Conservation (phyloP, 148 eudicot genomes). For the Cornus controversa region DNA sequence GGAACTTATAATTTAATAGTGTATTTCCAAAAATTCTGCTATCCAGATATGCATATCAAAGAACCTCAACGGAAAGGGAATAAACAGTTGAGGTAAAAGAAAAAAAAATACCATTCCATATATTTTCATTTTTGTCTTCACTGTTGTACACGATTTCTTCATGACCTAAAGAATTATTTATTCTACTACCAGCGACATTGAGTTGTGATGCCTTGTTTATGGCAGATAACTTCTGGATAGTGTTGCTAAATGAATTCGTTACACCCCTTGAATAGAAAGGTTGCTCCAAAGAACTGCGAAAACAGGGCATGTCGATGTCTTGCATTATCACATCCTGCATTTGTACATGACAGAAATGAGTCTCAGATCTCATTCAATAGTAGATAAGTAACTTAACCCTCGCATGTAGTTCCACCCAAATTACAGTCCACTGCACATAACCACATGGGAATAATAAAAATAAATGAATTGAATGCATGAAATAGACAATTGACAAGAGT, state of each 20-base stretch:
- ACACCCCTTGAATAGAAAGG: slow-evolving; percentile 21
- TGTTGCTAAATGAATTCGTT: slow-evolving; percentile 12
- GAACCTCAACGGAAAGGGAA: not conserved
- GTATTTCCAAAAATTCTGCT: not conserved
- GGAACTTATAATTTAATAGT: not conserved
- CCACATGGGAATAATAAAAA: not conserved
- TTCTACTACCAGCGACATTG: slow-evolving; percentile 3
- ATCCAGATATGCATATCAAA: not conserved
- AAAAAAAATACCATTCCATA: slow-evolving; percentile 26
- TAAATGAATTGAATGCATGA: not conserved
- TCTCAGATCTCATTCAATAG: not conserved
- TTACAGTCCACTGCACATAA: not conserved
- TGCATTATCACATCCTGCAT: slow-evolving; percentile 27
- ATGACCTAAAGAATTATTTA: slow-evolving; percentile 13
- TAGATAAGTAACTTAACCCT: slow-evolving; percentile 1
- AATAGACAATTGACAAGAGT: too few relatives aligned
- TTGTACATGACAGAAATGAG: not conserved
- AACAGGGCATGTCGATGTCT: slow-evolving; percentile 20
- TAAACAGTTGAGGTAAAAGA: not conserved
- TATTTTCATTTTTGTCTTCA: slow-evolving; percentile 10
- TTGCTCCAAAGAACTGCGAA: slow-evolving; percentile 19
- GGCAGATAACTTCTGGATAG: slow-evolving; percentile 5
- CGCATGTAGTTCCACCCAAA: not conserved
- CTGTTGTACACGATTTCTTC: slow-evolving; percentile 26
- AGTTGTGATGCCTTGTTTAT: slow-evolving; percentile 9